Base-by-base conservation (phyloP, 352 stramenopile species). In the Globisporangium orthogonon region DNA sequence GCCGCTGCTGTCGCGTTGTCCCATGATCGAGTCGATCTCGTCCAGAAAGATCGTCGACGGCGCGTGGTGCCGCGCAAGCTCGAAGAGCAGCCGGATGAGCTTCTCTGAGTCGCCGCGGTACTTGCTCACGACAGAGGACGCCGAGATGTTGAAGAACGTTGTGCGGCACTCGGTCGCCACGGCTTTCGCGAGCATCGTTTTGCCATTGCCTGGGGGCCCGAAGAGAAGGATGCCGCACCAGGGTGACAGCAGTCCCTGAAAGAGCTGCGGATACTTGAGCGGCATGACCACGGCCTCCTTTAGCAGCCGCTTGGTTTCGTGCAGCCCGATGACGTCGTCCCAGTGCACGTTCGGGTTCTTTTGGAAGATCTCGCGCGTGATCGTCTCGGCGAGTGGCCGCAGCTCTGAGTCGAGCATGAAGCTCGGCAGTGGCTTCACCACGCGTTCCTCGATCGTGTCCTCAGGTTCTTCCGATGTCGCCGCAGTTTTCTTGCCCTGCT, bases 251-350 rank as follows among this genome's bases (percentile, higher is more conserved):
- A 98, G 77, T 0, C 96, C 95, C 55, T 91, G 83, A 56, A 98
- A 98, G 30, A 98, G 78, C 52, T 98, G 85, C 4, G 95, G 95
- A 58, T 98, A 97, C 72, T 94, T 95, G 46, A 97, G 73, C 9
- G 95, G 95, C 72, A 98, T 94, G 29, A 98, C 92, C 1, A 98
- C 87, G 0, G 94, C 94, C 64, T 98, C 92, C 63, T 97, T 94
- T 15, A 98, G 67, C 28, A 98, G 62, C 18, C 94, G 71, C 62
- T 98, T 98, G 29, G 95, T 97, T 54, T 98, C 89, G 28, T 79
- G 65, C 40, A 97, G 65, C 4, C 83, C 88, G 52, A 97, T 91
- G 37, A 97, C 87, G 51, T 97, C 78, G 56, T 83, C 73, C 88
- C 88, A 97, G n/a, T 77, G 69, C 28, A 94, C 78, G 51, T 95